Base-by-base conservation (phyloP, 2,329 filamentous ascomycete species). In the Pestalotiopsis sp. region DNA sequence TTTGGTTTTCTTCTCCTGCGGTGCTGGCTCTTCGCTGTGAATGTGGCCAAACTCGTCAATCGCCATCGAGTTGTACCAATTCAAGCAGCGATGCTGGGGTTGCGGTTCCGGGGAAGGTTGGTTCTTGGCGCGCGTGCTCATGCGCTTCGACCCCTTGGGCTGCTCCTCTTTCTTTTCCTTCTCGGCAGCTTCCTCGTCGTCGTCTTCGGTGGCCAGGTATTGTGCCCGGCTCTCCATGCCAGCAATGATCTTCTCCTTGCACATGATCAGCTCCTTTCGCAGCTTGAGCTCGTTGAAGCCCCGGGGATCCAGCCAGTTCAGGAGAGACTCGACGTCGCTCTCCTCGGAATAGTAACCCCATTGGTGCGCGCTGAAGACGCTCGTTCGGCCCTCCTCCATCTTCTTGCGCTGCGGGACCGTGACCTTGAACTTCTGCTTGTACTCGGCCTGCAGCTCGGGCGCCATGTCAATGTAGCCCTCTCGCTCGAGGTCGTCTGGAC, bases 291-390 rank as follows among this genome's bases (percentile, higher is more conserved):
- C 96, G 72, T 97, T 94, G 72, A 92, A 86, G 1, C 96, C 96
- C 17, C 93, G 92, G 13, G 91, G 88, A 76, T 99, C 95, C 4
- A 99, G 87, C 95, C 96, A 99, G 66, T 88, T 87, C 70, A 98
- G 89, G 20, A 99, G 86, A 66, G 87, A 88, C 70, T 96, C 93
- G 4, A 99, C 82, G 49, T 93, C 87, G 63, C 92, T 89, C 0
- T 93, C 90, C 12, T 96, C 92, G 49, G 95, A 93, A 74, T 94
- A 94, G 81, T 93, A 99, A 12, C 93, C 96, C 95, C 96, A 99
- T 79, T 98, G 92, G 13, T 84, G 83, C 2, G 95, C 93, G 65
- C 87, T 91, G 69, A 88, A 90, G 2, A 98, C 89, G 74, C 91
- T 92, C 0, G 94, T 97, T 0, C 86, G 80, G 5, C 94, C 95